Conservation (phyloP, 2,329 filamentous ascomycete genomes). For the Coniochaeta prunicola region DNA sequence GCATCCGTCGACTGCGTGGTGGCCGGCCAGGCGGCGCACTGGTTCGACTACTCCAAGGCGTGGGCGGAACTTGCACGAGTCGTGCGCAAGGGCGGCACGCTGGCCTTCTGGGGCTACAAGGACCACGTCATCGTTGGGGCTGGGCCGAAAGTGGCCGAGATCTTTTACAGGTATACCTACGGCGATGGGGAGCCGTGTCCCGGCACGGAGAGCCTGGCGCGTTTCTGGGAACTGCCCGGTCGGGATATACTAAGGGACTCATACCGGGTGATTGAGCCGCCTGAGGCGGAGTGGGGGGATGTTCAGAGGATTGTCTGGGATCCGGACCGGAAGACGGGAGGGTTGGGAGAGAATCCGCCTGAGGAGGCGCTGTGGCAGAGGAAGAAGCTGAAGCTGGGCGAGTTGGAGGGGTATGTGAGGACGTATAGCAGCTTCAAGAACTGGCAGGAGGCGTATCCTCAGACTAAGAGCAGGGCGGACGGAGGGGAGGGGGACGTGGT, state of each 20-base stretch:
- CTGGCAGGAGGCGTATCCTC: conserved; percentile 51
- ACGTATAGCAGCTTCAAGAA: conserved; percentile 54
- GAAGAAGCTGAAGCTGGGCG: conserved; percentile 45
- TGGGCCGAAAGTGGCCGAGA: conserved; percentile 39
- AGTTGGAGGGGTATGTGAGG: conserved; percentile 52
- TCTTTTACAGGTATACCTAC: conserved; percentile 51
- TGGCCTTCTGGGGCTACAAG: conserved; percentile 62
- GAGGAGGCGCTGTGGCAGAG: conserved; percentile 38
- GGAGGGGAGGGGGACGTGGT: conserved; percentile 54
- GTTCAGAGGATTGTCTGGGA: conserved; percentile 50
- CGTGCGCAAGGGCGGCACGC: conserved; percentile 44
- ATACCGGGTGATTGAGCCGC: conserved; percentile 43
- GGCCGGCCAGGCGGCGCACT: conserved; percentile 54
- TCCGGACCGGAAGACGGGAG: conserved; percentile 33
- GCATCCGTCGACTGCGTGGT: conserved; percentile 43
- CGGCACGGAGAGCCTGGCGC: conserved; percentile 42
- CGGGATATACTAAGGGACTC: conserved; percentile 45
- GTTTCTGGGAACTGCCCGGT: conserved; percentile 56
- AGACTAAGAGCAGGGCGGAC: conserved; percentile 36
- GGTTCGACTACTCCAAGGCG: conserved; percentile 51
- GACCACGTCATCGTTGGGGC: conserved; percentile 50
- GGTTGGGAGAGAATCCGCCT: conserved; percentile 17
- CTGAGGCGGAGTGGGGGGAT: conserved; percentile 41
- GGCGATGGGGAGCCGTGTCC: conserved; percentile 34
- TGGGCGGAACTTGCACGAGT: conserved; percentile 50